These are phyloP conservation scores for Pelagomonas calceolata DNA, from an alignment of 108 stramenopile genomes.

Conservation along the genomic window DNA sequence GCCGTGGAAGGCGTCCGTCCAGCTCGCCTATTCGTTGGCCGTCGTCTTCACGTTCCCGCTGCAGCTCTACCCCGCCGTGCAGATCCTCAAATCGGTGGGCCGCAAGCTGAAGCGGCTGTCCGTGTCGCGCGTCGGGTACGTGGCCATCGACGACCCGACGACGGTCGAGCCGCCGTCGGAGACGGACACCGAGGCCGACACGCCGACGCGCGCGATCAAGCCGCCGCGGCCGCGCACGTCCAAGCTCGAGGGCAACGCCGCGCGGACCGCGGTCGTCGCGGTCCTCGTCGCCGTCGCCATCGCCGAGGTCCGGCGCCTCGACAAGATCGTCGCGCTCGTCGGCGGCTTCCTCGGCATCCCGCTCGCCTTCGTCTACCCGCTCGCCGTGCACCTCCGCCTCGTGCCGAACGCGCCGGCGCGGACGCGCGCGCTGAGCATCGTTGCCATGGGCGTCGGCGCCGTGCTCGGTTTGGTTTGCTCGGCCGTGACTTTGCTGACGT, in stretches of 20 bases:
- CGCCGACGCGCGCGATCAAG: not conserved
- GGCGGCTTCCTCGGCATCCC: constrained; percentile 53
- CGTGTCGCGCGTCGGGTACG: too few species aligned
- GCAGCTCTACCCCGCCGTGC: constrained; percentile 59
- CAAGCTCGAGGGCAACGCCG: constrained; percentile 30
- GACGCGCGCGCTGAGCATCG: not conserved
- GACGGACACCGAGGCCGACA: not conserved
- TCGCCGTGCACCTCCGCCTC: constrained; percentile 37
- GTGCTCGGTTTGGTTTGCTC: not conserved
- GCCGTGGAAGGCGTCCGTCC: constrained; percentile 1
- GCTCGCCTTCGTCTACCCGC: constrained; percentile 54
- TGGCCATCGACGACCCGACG: constrained; percentile 7
- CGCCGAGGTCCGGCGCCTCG: constrained; percentile 43
- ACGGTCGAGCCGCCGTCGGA: constrained; percentile 13
- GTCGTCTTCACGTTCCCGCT: constrained; percentile 39
- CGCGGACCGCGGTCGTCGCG: constrained; percentile 33
- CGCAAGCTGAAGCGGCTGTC: not conserved
- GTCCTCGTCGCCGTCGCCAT: constrained; percentile 39
- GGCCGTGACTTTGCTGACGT: not conserved
- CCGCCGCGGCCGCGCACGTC: constrained; percentile 1
- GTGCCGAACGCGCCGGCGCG: not conserved
- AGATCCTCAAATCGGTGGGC: constrained; percentile 26
- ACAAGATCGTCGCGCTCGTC: constrained; percentile 53
- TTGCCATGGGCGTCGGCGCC: not conserved
- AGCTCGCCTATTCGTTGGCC: not conserved